Evolutionary conservation across 306 rosid species (phyloP).

Genomic region (Vachellia collinsii): DNA sequence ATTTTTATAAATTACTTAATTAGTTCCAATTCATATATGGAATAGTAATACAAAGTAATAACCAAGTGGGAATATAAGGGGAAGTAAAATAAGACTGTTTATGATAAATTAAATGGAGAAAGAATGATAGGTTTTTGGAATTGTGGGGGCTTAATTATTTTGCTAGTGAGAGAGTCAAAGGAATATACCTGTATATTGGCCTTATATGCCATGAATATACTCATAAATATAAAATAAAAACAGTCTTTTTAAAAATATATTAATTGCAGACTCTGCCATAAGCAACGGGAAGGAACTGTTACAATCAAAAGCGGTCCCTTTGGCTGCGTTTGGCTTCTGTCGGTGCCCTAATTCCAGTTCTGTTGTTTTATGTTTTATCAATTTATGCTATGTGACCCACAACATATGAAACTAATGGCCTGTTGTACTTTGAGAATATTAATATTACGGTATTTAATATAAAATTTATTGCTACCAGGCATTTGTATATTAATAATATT

Average conservation of each 20-base stretch:
- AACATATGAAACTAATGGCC: too few relatives aligned
- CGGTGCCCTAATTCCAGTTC: background rate
- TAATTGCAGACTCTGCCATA: background rate
- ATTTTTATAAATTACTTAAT: too few relatives aligned
- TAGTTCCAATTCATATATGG: too few relatives aligned
- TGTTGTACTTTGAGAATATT: too few relatives aligned
- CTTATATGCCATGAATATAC: background rate
- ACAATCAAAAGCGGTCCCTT: background rate
- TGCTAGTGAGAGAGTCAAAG: background rate
- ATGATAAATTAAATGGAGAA: background rate
- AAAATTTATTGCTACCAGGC: too few relatives aligned
- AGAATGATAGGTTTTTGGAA: background rate
- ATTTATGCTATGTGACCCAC: too few relatives aligned
- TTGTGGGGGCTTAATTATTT: background rate
- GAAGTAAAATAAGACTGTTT: background rate
- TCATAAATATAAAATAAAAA: background rate
- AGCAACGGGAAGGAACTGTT: background rate
- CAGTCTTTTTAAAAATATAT: background rate
- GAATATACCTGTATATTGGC: background rate
- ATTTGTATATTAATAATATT: too few relatives aligned
- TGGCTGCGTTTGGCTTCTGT: background rate
- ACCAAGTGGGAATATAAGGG: background rate
- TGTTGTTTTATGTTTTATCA: too few relatives aligned
- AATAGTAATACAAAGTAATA: background rate
- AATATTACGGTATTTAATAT: too few relatives aligned